phyloP scores from a whole-genome alignment of 1,284 basidiomycete genomes.

The Naganishia sp. region DNA sequence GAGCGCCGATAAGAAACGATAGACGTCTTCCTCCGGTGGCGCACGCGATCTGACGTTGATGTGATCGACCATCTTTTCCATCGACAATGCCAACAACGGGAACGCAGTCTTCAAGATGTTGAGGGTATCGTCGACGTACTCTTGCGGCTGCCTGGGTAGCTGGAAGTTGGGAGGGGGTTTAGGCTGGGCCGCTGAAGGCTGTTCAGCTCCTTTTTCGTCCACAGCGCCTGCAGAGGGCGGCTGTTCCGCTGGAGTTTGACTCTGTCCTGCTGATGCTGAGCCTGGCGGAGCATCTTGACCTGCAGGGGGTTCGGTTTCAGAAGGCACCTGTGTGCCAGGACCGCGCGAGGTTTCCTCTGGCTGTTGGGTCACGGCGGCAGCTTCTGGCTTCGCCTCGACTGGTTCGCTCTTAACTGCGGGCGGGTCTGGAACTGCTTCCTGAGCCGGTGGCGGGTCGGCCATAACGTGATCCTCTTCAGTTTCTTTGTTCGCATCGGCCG shows the following conservation, averaged over 20 bases:
- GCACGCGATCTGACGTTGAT: slow-evolving; percentile 89
- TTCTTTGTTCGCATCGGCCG: slow-evolving; percentile 48
- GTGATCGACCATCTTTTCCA: slow-evolving; percentile 98
- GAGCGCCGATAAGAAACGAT: slow-evolving; percentile 84
- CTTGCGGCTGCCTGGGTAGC: slow-evolving; percentile 72
- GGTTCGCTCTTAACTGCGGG: slow-evolving; percentile 29
- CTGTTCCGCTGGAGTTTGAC: slow-evolving; percentile 2
- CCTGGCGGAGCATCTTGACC: neutral
- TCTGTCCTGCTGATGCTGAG: slow-evolving; percentile 34
- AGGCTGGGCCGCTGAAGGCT: neutral
- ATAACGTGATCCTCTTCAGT: slow-evolving; percentile 30
- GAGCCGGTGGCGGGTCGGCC: slow-evolving; percentile 35
- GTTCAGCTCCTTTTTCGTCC: slow-evolving; percentile 8
- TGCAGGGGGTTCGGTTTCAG: slow-evolving; percentile 18
- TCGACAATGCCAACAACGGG: slow-evolving; percentile 87
- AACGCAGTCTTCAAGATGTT: slow-evolving; percentile 95
- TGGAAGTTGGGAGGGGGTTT: slow-evolving; percentile 31
- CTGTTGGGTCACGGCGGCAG: slow-evolving; percentile 24
- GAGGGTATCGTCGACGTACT: slow-evolving; percentile 91
- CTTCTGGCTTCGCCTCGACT: slow-evolving; percentile 30
- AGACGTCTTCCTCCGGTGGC: slow-evolving; percentile 89
- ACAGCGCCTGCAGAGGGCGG: slow-evolving; percentile 21
- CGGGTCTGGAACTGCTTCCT: slow-evolving; percentile 39
- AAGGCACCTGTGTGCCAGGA: slow-evolving; percentile 36
- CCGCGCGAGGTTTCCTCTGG: slow-evolving; percentile 35